Evolutionary conservation across 768 basidiomycete genomes (phyloP).

Genomic region (Macrolepiota dolichaula): DNA sequence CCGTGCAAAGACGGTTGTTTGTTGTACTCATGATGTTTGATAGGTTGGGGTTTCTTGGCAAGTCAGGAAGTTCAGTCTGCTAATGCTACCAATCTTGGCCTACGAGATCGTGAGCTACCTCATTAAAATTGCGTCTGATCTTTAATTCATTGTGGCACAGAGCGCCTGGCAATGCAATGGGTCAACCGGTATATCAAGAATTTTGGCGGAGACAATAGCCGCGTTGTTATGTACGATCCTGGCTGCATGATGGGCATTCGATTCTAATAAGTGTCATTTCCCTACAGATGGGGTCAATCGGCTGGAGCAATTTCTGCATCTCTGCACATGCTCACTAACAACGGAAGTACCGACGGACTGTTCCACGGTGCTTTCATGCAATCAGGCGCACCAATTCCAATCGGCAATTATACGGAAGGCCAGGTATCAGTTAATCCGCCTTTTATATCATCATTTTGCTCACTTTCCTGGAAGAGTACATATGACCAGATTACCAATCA

Average conservation of each 20-base stretch:
- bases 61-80: slow-evolving; percentile 49
- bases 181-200: slow-evolving; percentile 58
- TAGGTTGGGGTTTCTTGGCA: slow-evolving; percentile 50
- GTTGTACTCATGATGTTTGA: too few species aligned
- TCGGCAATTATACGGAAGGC: slow-evolving; percentile 37
- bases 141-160: not conserved
- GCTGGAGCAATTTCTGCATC: slow-evolving; percentile 52
- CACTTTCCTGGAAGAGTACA: slow-evolving; percentile 13
- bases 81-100: slow-evolving; percentile 57
- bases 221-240: slow-evolving; percentile 59
- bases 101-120: slow-evolving; percentile 63
- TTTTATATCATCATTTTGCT: not conserved
- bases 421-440: too few species aligned
- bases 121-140: too few species aligned
- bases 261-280: slow-evolving; percentile 19
- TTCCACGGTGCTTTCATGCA: slow-evolving; percentile 52
- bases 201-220: slow-evolving; percentile 64
- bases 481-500: slow-evolving; percentile 39
- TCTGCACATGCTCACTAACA: slow-evolving; percentile 46
- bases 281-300: slow-evolving; percentile 42
- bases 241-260: too few species aligned
- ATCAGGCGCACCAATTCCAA: slow-evolving; percentile 43
- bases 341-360: slow-evolving; percentile 39
- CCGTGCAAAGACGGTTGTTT: too few species aligned
- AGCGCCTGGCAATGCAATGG: slow-evolving; percentile 27